Base-by-base conservation (phyloP, 345 rosid species). In the Hibiscus tridactylites region DNA sequence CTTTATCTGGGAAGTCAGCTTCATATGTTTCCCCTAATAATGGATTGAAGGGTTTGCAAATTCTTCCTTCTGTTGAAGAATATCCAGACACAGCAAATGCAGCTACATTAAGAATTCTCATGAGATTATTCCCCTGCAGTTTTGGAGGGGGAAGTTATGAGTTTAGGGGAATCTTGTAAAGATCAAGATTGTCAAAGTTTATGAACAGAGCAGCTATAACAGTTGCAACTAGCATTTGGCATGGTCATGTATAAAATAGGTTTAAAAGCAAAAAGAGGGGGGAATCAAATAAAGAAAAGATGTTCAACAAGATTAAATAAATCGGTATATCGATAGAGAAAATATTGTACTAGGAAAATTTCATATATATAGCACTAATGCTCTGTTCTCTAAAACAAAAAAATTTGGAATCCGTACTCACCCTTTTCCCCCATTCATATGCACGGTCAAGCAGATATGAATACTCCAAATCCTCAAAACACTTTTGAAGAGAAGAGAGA, bases 41-140 rank as follows among this genome's bases (percentile, higher is more conserved):
- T 47, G 99, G 99, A 85, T 96, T 96, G 76, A 96, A 96, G 17
- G 99, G 98, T 84, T 96, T 96, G 86, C 98, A 96, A 13, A 81
- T 86, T 81, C 98, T 87, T 83, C 99, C 99, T 78, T 96, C 97
- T 5, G 97, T 96, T 71, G 99, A 92, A 79, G 98, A 92, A 80
- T 96, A 96, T 37, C 97, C 98, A 63, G 99, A 96, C 58, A 89
- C 88, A 82, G 99, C 99, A 85, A 96, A 96, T 74, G 98, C 99
- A 79, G 99, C 99, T 68, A 96, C 97, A 37, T 92, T 92, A 71
- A 96, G 93, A 71, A 92, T 89, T 82, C 97, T 89, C 99, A 92
- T 37, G 8, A 37, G 42, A 37, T 37, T 37, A 37, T 6, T 37
- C 8, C 42, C 42, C 42, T 37, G 42, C 42, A 37, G 9, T 37